These are phyloP conservation scores for Thelephora terrestris DNA, from an alignment of 1,284 basidiomycete species.

Conservation along the genomic window DNA sequence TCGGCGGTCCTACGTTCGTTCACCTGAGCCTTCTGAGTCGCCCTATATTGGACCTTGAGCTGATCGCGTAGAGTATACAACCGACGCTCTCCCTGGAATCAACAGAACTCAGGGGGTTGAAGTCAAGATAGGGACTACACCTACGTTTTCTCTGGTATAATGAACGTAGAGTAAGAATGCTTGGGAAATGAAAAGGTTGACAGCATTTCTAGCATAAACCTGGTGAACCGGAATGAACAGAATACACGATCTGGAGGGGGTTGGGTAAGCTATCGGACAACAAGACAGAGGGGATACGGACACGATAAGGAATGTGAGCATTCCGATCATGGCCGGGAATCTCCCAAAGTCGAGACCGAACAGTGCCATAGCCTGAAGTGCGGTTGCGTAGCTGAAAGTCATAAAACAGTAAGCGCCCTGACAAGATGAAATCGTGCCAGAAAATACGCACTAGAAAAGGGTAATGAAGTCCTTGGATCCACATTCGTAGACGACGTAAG, in stretches of 20 bases:
- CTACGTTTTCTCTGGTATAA: conserved; percentile 39
- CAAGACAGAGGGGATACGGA: conserved; percentile 22
- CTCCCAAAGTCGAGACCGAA: conserved; percentile 69
- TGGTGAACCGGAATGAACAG: conserved; percentile 40
- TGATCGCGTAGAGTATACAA: conserved; percentile 56
- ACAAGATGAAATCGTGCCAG: conserved; percentile 7
- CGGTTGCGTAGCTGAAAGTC: conserved; percentile 36
- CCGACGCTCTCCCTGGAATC: conserved; percentile 32
- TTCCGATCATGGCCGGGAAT: conserved; percentile 52
- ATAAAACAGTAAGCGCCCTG: neutral
- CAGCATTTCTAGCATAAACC: conserved; percentile 31
- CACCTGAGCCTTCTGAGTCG: conserved; percentile 77
- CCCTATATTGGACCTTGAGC: conserved; percentile 69
- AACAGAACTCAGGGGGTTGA: too few species aligned
- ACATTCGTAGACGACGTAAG: conserved; percentile 25
- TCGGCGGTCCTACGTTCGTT: conserved; percentile 75
- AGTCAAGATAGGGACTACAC: too few species aligned
- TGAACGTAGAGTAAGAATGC: conserved; percentile 46
- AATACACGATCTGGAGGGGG: conserved; percentile 32
- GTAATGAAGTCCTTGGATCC: conserved; percentile 48
- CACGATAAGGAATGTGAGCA: conserved; percentile 48
- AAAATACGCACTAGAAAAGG: conserved; percentile 50
- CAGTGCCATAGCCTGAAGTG: conserved; percentile 65
- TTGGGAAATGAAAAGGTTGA: conserved; percentile 62
- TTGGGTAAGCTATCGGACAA: too few species aligned